Evolutionary conservation across 768 basidiomycete species (phyloP).

Genomic region (Auricularia heimuer): DNA sequence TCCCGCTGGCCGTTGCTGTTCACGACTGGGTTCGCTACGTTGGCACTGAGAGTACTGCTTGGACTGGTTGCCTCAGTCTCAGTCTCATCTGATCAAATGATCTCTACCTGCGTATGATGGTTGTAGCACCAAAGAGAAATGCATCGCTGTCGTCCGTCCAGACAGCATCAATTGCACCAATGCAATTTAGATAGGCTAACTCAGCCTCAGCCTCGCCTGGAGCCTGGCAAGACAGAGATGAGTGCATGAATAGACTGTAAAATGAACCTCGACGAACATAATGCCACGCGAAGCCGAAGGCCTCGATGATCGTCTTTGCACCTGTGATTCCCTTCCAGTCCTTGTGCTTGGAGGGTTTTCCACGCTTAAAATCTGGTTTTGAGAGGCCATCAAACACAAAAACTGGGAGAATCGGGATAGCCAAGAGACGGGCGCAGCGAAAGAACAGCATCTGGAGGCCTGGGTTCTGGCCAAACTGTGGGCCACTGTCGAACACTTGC

Average conservation of each 20-base stretch:
- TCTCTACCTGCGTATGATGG: conserved; percentile 74
- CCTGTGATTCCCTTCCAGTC: conserved; percentile 19
- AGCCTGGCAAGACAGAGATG: conserved; percentile 24
- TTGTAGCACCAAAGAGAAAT: conserved; percentile 77
- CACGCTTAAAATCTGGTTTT: conserved; percentile 61
- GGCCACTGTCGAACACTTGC: background rate
- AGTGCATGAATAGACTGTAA: too few relatives aligned
- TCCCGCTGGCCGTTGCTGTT: conserved; percentile 61
- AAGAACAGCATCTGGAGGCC: conserved; percentile 78
- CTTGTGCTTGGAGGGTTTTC: conserved; percentile 18
- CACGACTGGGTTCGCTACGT: conserved; percentile 49
- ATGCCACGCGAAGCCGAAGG: conserved; percentile 31
- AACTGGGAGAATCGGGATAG: conserved; percentile 70
- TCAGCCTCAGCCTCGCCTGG: conserved; percentile 96
- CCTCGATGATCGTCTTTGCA: conserved; percentile 19
- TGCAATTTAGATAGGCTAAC: conserved; percentile 72
- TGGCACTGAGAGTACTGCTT: conserved; percentile 64
- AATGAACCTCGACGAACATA: conserved; percentile 23
- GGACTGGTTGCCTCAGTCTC: conserved; percentile 30
- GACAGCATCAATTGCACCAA: conserved; percentile 78
- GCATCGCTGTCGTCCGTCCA: conserved; percentile 92
- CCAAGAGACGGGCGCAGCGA: conserved; percentile 69
- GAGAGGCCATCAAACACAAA: conserved; percentile 82
- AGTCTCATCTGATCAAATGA: background rate
- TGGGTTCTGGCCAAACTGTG: conserved; percentile 61